Percentiles rank a stretch among this genome's conserved stretches.
phyloP scores from a whole-genome alignment of 768 basidiomycete genomes.

The Collybiopsis confluens region DNA sequence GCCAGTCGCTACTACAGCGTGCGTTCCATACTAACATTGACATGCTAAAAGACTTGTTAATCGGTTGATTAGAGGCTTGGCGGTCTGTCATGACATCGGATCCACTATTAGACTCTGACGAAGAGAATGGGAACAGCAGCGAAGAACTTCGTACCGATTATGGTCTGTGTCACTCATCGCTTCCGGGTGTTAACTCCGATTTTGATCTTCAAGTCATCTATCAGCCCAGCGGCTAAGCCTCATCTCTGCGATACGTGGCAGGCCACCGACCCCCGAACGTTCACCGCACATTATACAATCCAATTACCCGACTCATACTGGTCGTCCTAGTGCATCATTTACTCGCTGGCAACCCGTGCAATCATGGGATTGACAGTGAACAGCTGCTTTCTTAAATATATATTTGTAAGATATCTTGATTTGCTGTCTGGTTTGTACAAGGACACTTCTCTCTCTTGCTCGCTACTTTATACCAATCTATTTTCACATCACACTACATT shows the following conservation, averaged over 20 bases:
- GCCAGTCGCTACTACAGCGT: conserved; percentile 38
- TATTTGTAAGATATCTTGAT: neutral
- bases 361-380: conserved; percentile 26
- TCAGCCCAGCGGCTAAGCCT: conserved; percentile 50
- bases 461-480: conserved; percentile 2
- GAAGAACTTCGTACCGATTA: conserved; percentile 64
- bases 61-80: conserved; percentile 60
- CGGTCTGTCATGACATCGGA: conserved; percentile 58
- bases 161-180: conserved; percentile 37
- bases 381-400: neutral
- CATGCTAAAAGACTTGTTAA: neutral
- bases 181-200: neutral
- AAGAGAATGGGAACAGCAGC: conserved; percentile 64
- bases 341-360: conserved; percentile 33
- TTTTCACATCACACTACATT: neutral
- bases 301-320: conserved; percentile 1
- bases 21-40: conserved; percentile 10
- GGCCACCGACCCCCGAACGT: conserved; percentile 43
- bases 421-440: neutral
- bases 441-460: too few relatives aligned
- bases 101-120: conserved; percentile 70
- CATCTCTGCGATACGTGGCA: conserved; percentile 48
- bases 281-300: conserved; percentile 6
- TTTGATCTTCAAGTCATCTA: conserved; percentile 3
- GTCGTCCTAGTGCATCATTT: conserved; percentile 17